Evolutionary conservation across 2,329 filamentous ascomycete species (phyloP), one percentile per base, ranked within the genome.

Genomic region (Aspergillus novofumigatus): DNA sequence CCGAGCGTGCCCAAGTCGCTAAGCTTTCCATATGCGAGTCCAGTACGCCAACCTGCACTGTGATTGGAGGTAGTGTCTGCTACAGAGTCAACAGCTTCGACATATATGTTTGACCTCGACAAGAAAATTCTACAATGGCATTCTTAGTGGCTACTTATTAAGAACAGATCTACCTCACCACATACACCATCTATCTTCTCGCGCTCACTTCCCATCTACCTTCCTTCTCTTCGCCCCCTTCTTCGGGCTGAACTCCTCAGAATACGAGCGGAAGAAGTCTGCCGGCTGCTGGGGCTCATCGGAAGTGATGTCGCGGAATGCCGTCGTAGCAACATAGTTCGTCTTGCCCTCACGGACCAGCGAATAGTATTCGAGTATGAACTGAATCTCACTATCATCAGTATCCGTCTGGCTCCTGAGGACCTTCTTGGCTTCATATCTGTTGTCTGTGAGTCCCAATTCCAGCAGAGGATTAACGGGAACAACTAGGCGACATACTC

Each of bases 281-380:
- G 69, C 67, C 0, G 76, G 78, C 67, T 81, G 73, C 17, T 77
- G 79, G 0, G 80, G 77, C 58, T 78, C 73, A 35, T 66, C 60
- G 3, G 76, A 78, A 1, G 80, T 82, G 29, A 82, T 74, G 54
- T 81, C 74, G 54, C 79, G 75, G 61, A 82, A 83, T 0, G 79
- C 75, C 3, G 75, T 77, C 0, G 80, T 82, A 1, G 79, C 70
- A 60, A 83, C 78, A 65, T 82, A 82, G 65, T 82, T 83, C 0
- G 79, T 80, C 71, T 82, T 82, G 20, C 80, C 80, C 61, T 81
- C 79, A 49, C 78, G 73, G 9, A 82, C 80, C 8, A 83, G 70
- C 47, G 77, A 78, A 67, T 81, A 82, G 66, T 82, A 82, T 60
- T 83, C 79, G 4, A 82, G 73, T 5, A 82, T 62, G 60, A 80